A percentile compares a stretch with the other conserved stretches of the same genome.
These are phyloP conservation scores for Phytophthora sp. DNA, from an alignment of 352 stramenopile genomes.

Conservation along the genomic window DNA sequence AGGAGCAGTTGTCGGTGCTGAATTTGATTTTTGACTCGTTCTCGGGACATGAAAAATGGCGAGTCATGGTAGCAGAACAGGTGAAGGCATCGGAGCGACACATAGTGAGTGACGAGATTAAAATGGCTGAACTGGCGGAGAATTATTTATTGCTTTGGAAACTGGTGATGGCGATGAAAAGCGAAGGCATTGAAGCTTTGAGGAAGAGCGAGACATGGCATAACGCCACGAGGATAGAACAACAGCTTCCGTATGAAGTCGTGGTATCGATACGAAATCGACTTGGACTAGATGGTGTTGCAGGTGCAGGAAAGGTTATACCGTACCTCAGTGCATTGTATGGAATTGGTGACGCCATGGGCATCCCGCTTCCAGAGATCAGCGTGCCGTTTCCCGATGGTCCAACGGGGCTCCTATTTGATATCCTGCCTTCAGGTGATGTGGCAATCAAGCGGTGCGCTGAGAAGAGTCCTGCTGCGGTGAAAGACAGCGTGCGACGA, in stretches of 20 bases:
- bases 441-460: constrained; percentile 49
- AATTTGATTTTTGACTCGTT: constrained; percentile 82
- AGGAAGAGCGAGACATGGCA: constrained; percentile 72
- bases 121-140: constrained; percentile 48
- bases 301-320: constrained; percentile 36
- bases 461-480: constrained; percentile 62
- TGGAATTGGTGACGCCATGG: constrained; percentile 74
- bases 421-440: constrained; percentile 48
- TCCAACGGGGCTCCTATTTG: constrained; percentile 67
- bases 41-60: constrained; percentile 74
- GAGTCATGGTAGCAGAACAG: constrained; percentile 71
- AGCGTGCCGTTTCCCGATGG: constrained; percentile 73
- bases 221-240: constrained; percentile 62
- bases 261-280: constrained; percentile 82
- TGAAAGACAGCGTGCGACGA: constrained; percentile 73
- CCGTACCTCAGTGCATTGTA: constrained; percentile 63
- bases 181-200: constrained; percentile 60
- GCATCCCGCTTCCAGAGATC: constrained; percentile 84
- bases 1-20: constrained; percentile 85
- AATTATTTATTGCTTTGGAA: constrained; percentile 83
- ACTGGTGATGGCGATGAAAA: constrained; percentile 66
- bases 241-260: constrained; percentile 75
- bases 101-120: constrained; percentile 50
- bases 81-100: constrained; percentile 64
- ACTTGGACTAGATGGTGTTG: constrained; percentile 53